Conservation (phyloP, 73 alveolate genomes). For the Symbiodinium natans region DNA sequence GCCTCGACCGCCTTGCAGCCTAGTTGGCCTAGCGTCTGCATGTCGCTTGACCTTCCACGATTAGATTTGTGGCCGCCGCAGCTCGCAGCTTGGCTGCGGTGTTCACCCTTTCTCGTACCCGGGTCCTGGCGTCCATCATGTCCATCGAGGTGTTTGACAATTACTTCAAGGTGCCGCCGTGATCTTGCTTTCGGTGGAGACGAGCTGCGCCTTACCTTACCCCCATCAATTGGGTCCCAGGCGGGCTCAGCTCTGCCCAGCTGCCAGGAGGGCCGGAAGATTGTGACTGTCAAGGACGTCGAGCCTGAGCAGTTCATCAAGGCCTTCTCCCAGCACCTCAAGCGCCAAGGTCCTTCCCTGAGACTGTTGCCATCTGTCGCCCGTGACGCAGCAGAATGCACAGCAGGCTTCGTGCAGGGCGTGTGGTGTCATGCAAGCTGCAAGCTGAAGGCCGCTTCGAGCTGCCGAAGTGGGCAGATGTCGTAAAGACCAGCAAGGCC, state of each 20-base stretch:
- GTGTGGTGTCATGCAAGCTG: not conserved
- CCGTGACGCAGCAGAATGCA: no score
- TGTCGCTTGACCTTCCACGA: not conserved
- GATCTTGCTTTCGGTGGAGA: not conserved
- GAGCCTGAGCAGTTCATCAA: slow-evolving; percentile 89
- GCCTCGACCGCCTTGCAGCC: no score
- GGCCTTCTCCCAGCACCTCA: slow-evolving; percentile 90
- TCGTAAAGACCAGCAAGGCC: slow-evolving; percentile 81
- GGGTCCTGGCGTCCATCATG: slow-evolving; percentile 11
- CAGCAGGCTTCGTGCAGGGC: not conserved
- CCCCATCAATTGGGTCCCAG: no score
- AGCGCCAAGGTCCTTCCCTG: slow-evolving; percentile 89
- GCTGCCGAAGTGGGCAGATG: slow-evolving; percentile 94
- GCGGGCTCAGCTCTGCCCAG: no score
- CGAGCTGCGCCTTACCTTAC: not conserved
- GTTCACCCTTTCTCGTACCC: not conserved
- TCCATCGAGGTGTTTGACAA: slow-evolving; percentile 81
- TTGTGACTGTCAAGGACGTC: slow-evolving; percentile 86
- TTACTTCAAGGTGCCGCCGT: slow-evolving; percentile 44
- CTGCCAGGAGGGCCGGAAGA: slow-evolving; percentile 59
- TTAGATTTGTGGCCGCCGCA: no score
- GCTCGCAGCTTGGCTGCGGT: slow-evolving; percentile 17
- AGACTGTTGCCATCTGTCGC: no score
- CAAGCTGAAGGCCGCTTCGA: slow-evolving; percentile 67
- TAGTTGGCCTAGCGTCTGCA: not conserved